Percentiles rank a stretch among this genome's conserved stretches.
phyloP scores from a whole-genome alignment of 192 early-diverging fungal genomes.

The Coemansia guatemalensis region DNA sequence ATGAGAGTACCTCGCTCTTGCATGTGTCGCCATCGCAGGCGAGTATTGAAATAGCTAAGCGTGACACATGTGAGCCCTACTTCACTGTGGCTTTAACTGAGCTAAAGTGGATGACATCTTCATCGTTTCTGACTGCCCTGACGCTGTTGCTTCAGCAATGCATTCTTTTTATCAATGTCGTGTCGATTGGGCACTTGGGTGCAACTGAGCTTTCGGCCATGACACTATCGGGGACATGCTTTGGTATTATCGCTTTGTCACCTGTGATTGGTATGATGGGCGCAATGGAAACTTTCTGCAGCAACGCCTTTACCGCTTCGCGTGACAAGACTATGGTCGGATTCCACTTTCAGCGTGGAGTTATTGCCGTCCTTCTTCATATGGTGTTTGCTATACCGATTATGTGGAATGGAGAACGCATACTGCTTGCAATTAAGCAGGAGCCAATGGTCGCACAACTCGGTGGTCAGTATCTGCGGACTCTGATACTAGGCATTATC shows the following conservation, averaged over 20 bases:
- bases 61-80: slow-evolving; percentile 18
- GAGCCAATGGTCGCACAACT: slow-evolving; percentile 61
- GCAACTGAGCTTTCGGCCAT: slow-evolving; percentile 65
- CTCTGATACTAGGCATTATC: no score
- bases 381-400: no score
- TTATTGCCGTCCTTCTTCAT: no score
- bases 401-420: no score
- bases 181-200: slow-evolving; percentile 63
- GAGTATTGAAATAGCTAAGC: no score
- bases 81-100: slow-evolving; percentile 22
- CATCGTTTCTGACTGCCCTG: slow-evolving; percentile 53
- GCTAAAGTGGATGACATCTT: slow-evolving; percentile 31
- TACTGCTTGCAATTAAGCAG: no score
- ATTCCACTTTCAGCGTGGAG: no score
- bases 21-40: no score
- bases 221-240: slow-evolving; percentile 58
- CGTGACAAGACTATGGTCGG: no score
- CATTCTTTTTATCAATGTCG: slow-evolving; percentile 61
- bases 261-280: slow-evolving; percentile 59
- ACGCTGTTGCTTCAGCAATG: slow-evolving; percentile 67
- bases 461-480: slow-evolving; percentile 62
- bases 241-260: slow-evolving; percentile 53
- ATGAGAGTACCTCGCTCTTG: no score
- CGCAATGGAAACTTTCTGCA: slow-evolving; percentile 47
- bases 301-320: slow-evolving; percentile 63